phyloP scores from a whole-genome alignment of 768 basidiomycete species.

The Macrolepiota fuliginosa region DNA sequence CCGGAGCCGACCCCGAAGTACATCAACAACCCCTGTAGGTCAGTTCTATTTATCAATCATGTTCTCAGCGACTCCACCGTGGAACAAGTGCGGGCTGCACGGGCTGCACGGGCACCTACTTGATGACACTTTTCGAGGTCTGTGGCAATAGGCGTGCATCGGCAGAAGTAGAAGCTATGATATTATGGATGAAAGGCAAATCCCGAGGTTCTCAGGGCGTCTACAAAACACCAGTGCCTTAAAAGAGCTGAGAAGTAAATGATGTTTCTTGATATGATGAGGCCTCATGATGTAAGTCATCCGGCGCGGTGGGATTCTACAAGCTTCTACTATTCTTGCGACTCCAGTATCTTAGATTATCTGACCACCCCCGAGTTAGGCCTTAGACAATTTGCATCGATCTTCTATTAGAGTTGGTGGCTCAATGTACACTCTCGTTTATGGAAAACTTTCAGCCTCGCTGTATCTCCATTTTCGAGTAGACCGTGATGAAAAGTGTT shows the following conservation, averaged over 20 bases:
- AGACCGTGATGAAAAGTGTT: neutral
- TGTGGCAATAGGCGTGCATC: neutral
- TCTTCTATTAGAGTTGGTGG: neutral
- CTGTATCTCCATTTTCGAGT: neutral
- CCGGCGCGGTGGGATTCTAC: no score
- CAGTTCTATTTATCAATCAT: neutral
- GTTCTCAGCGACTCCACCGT: neutral
- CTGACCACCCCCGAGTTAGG: no score
- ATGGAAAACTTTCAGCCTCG: neutral
- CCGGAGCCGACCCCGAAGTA: neutral
- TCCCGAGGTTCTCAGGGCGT: neutral
- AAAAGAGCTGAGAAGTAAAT: neutral
- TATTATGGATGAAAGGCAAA: neutral
- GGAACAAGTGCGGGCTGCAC: neutral
- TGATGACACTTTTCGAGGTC: no score
- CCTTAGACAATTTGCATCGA: neutral
- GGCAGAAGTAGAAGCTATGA: neutral
- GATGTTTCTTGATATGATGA: neutral
- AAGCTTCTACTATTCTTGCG: no score
- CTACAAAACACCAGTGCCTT: neutral
- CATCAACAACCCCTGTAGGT: neutral
- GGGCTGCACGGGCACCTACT: neutral
- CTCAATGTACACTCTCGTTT: neutral
- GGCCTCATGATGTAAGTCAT: neutral
- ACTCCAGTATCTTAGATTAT: no score